Evolutionary conservation across 805 yeast species (phyloP).

Genomic region (Cyberlindnera galapagoensis): DNA sequence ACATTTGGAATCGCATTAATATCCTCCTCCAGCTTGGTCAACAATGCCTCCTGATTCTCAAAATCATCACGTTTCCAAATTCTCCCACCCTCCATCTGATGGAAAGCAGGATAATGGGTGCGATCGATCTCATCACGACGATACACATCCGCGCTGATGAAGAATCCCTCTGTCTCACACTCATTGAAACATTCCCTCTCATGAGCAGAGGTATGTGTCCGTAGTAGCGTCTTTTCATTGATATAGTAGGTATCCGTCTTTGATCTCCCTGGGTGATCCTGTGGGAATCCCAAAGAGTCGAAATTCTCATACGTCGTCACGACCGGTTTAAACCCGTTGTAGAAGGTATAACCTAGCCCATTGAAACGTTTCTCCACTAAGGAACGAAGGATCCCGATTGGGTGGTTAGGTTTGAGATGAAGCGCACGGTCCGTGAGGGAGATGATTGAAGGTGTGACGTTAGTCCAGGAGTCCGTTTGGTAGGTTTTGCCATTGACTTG

Average conservation of each 20-base stretch:
- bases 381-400: constrained; percentile 77
- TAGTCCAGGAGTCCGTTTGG: constrained; percentile 73
- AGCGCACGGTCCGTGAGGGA: constrained; percentile 64
- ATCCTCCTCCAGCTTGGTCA: constrained; percentile 46
- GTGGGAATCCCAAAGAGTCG: constrained; percentile 86
- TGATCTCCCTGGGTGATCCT: constrained; percentile 89
- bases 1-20: constrained; percentile 60
- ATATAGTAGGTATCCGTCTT: constrained; percentile 90
- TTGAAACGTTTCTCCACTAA: constrained; percentile 65
- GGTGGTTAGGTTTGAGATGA: constrained; percentile 73
- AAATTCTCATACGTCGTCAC: constrained; percentile 82
- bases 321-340: constrained; percentile 74
- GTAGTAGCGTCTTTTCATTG: constrained; percentile 60
- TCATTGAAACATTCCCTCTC: constrained; percentile 76
- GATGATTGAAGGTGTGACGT: constrained; percentile 70
- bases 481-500: constrained; percentile 45
- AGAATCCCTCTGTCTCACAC: constrained; percentile 72
- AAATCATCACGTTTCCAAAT: constrained; percentile 58
- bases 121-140: constrained; percentile 92
- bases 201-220: constrained; percentile 98
- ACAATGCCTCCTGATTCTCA: constrained; percentile 25
- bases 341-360: constrained; percentile 67
- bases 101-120: constrained; percentile 96
- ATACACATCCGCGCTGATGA: constrained; percentile 93
- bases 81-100: constrained; percentile 96